Percentiles rank a stretch among this genome's conserved stretches.
Evolutionary conservation across 306 rosid species (phyloP).

Genomic region (Inga laurina): DNA sequence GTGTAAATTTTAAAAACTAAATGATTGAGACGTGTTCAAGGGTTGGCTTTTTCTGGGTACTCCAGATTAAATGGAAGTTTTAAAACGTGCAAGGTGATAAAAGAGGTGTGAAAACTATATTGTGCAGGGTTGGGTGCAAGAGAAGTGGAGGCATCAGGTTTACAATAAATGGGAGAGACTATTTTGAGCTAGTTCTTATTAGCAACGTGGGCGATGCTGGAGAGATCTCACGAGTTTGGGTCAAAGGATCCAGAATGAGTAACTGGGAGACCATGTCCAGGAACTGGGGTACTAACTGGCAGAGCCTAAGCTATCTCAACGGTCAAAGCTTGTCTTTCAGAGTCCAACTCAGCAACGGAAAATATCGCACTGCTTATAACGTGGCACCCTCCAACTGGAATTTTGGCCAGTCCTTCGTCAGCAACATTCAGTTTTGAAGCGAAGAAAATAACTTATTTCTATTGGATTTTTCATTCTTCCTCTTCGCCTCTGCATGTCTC

Average conservation of each 20-base stretch:
- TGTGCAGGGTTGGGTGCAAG: constrained; percentile 53
- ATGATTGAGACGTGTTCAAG: background rate
- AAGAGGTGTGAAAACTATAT: background rate
- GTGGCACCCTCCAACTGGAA: constrained; percentile 54
- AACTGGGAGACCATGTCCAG: constrained; percentile 60
- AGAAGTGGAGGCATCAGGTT: constrained; percentile 56
- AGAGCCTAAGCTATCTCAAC: constrained; percentile 51
- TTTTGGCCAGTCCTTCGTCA: constrained; percentile 58
- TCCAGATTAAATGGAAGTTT: background rate
- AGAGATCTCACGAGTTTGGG: constrained; percentile 53
- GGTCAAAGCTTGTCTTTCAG: constrained; percentile 63
- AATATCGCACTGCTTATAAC: constrained; percentile 33
- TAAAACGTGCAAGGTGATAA: background rate
- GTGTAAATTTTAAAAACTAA: background rate
- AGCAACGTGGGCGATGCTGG: constrained; percentile 61
- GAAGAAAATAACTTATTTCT: background rate
- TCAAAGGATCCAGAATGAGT: constrained; percentile 53
- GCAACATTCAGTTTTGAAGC: constrained; percentile 37
- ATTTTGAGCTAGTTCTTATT: constrained; percentile 54
- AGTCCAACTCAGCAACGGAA: constrained; percentile 49
- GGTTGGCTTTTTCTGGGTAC: background rate
- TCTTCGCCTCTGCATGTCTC: background rate
- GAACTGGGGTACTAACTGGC: constrained; percentile 66
- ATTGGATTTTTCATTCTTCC: background rate
- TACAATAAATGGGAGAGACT: constrained; percentile 49